Conservation (phyloP, 106 monocot species). For the Iris macrosiphon region DNA sequence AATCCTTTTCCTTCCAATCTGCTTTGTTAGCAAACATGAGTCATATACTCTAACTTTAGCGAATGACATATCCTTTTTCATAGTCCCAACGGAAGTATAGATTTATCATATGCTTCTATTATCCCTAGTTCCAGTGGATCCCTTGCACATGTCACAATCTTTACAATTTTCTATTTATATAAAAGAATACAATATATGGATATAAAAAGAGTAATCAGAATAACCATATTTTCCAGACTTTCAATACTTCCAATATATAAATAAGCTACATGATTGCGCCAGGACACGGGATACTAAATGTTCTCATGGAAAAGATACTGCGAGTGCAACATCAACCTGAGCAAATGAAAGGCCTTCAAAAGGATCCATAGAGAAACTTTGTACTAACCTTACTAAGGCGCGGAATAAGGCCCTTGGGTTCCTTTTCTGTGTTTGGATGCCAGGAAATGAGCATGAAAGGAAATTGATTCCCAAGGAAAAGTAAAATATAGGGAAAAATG, state of each 20-base stretch:
- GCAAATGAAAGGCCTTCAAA: conserved; percentile 48
- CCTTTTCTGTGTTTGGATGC: no score
- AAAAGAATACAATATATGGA: background rate
- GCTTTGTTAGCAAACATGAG: background rate
- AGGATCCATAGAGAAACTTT: conserved; percentile 59
- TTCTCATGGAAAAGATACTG: conserved; percentile 62
- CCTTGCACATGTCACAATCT: background rate
- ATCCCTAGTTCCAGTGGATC: no score
- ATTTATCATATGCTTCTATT: no score
- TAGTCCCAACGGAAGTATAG: no score
- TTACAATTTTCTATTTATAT: background rate
- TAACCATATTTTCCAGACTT: background rate
- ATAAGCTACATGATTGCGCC: background rate
- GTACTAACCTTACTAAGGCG: no score
- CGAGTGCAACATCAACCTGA: conserved; percentile 41
- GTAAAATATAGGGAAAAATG: no score
- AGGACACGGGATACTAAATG: no score
- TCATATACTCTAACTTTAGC: background rate
- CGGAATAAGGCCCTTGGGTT: no score
- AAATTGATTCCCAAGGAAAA: no score
- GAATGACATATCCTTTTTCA: no score
- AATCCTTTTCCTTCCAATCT: background rate
- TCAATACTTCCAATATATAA: background rate
- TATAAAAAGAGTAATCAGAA: background rate
- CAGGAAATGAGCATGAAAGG: no score